Percentiles rank a stretch among this genome's conserved stretches.
phyloP scores from a whole-genome alignment of 2,329 filamentous ascomycete species.

The Podosphaera aphanis region DNA sequence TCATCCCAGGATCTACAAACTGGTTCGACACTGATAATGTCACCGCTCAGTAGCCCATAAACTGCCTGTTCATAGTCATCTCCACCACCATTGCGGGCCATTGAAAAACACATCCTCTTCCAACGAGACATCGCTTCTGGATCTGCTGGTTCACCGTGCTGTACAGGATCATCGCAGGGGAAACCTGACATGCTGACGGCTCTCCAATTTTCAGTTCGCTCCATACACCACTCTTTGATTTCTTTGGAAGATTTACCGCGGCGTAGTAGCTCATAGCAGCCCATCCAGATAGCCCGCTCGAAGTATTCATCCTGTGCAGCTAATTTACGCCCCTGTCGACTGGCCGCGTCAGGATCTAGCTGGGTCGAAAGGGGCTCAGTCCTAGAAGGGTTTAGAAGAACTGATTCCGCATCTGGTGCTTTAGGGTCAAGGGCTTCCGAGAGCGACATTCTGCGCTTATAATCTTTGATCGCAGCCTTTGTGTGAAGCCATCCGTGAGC shows the following conservation, averaged over 20 bases:
- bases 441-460: conserved; percentile 56
- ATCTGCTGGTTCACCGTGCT: not conserved
- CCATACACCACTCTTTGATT: conserved; percentile 67
- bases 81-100: conserved; percentile 43
- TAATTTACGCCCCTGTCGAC: conserved; percentile 51
- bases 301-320: conserved; percentile 71
- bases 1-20: conserved; percentile 70
- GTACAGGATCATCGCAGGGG: conserved; percentile 20
- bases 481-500: conserved; percentile 85
- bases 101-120: conserved; percentile 52
- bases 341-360: conserved; percentile 75
- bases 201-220: conserved; percentile 73
- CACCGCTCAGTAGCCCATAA: conserved; percentile 73
- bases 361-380: conserved; percentile 55
- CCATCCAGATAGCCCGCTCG: conserved; percentile 75
- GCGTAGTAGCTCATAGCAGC: conserved; percentile 81
- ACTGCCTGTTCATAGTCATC: conserved; percentile 71
- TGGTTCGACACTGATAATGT: conserved; percentile 52
- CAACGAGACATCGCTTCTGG: conserved; percentile 29
- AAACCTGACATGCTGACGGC: conserved; percentile 59
- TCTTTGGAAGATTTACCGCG: conserved; percentile 52
- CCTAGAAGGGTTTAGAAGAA: conserved; percentile 31
- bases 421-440: conserved; percentile 40
- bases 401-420: conserved; percentile 29
- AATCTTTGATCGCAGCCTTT: conserved; percentile 66